Evolutionary conservation across 805 yeast species (phyloP).

Genomic region (Candida dajiaensis): DNA sequence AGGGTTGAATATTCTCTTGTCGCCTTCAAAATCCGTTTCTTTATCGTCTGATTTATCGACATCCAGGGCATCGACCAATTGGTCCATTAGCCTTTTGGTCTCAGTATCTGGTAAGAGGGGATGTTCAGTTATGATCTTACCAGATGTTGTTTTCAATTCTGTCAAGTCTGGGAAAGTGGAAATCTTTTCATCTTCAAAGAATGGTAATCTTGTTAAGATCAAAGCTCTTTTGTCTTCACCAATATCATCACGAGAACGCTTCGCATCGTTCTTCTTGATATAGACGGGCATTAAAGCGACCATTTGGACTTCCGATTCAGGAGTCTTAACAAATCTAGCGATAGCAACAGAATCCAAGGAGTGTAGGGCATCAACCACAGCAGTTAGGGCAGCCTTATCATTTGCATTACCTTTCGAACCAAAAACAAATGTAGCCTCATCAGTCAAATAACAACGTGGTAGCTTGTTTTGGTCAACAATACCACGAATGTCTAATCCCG

Average conservation of each 20-base stretch:
- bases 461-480: conserved; percentile 40
- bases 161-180: conserved; percentile 43
- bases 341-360: conserved; percentile 45
- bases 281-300: conserved; percentile 51
- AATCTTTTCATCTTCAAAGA: conserved; percentile 65
- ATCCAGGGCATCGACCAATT: conserved; percentile 39
- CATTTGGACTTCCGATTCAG: conserved; percentile 41
- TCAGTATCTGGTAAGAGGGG: conserved; percentile 31
- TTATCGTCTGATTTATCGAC: conserved; percentile 23
- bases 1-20: conserved; percentile 16
- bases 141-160: conserved; percentile 28
- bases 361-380: conserved; percentile 48
- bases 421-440: conserved; percentile 52
- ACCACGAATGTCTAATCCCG: conserved; percentile 63
- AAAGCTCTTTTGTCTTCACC: conserved; percentile 29
- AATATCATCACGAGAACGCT: conserved; percentile 2
- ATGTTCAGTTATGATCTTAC: conserved; percentile 21
- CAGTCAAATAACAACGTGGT: conserved; percentile 54
- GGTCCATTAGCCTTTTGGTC: conserved; percentile 37
- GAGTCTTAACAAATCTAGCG: conserved; percentile 56
- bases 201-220: conserved; percentile 55
- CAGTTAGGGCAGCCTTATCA: conserved; percentile 38
- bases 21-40: conserved; percentile 20
- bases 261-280: conserved; percentile 4
- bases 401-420: conserved; percentile 31